These are phyloP conservation scores for Pezizomycotina sp. DNA, from an alignment of 2,329 filamentous ascomycete genomes.

Conservation along the genomic window DNA sequence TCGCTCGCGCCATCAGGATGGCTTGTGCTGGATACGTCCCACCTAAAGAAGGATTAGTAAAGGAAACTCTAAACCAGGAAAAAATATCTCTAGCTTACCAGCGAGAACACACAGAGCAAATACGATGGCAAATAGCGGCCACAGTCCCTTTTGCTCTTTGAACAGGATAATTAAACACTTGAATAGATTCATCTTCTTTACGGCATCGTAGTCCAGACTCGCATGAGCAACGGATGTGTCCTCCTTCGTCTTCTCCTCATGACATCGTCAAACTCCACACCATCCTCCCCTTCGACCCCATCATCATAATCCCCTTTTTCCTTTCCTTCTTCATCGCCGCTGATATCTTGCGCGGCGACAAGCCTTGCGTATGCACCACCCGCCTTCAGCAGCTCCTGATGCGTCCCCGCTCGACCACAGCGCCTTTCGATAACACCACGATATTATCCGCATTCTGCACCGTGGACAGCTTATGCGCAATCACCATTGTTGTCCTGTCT, in stretches of 20 bases:
- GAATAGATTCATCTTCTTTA: constrained; percentile 28
- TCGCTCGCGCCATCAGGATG: constrained; percentile 39
- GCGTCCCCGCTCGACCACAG: constrained; percentile 23
- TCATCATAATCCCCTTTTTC: too few species aligned
- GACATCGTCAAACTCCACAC: background rate
- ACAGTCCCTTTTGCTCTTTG: constrained; percentile 39
- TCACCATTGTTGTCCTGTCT: constrained; percentile 54
- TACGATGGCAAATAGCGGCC: constrained; percentile 38
- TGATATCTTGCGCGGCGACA: constrained; percentile 23
- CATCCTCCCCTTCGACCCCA: background rate
- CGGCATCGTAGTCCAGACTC: too few species aligned
- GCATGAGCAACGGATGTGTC: too few species aligned
- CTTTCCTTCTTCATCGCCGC: background rate
- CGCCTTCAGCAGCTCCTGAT: constrained; percentile 23
- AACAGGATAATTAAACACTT: constrained; percentile 41
- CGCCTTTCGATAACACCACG: constrained; percentile 15
- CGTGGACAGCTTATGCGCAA: constrained; percentile 37
- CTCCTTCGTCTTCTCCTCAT: too few species aligned
- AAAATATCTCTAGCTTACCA: constrained; percentile 2
- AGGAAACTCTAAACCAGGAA: background rate
- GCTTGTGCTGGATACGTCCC: constrained; percentile 36
- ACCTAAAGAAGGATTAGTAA: constrained; percentile 23
- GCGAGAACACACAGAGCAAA: constrained; percentile 27
- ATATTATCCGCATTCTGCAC: constrained; percentile 17
- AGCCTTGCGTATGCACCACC: constrained; percentile 26